Evolutionary conservation across 1,139 yeast species (phyloP).

Genomic region (Wickerhamomyces sp.): DNA sequence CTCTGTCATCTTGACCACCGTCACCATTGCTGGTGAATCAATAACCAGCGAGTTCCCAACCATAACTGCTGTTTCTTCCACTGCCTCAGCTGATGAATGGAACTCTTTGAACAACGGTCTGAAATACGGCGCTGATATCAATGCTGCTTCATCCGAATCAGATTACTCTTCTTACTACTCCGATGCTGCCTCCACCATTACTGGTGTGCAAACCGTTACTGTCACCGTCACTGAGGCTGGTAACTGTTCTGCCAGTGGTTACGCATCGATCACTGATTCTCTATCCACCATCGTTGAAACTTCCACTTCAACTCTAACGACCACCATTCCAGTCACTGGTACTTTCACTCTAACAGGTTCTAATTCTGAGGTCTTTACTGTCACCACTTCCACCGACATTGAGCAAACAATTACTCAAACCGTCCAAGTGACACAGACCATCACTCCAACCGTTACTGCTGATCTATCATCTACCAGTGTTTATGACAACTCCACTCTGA

Average conservation of each 20-base stretch:
- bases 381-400: conserved; percentile 20
- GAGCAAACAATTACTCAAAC: conserved; percentile 20
- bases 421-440: conserved; percentile 15
- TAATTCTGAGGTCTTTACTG: conserved; percentile 18
- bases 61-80: conserved; percentile 3
- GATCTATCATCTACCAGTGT: conserved; percentile 17
- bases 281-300: conserved; percentile 19
- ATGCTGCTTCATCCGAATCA: too few relatives aligned
- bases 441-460: conserved; percentile 21
- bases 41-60: conserved; percentile 9
- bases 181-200: conserved; percentile 11
- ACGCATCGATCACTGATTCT: conserved; percentile 18
- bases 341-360: conserved; percentile 17
- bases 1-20: conserved; percentile 4
- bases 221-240: conserved; percentile 18
- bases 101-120: neutral
- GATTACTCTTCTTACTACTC: neutral
- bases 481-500: conserved; percentile 14
- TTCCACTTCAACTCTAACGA: conserved; percentile 8
- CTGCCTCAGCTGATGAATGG: conserved; percentile 5
- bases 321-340: conserved; percentile 13
- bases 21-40: conserved; percentile 2
- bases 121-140: neutral
- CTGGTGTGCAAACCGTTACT: conserved; percentile 12
- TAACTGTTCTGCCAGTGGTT: conserved; percentile 17